phyloP scores from a whole-genome alignment of 352 stramenopile species.

The Elongisporangium prolatum region DNA sequence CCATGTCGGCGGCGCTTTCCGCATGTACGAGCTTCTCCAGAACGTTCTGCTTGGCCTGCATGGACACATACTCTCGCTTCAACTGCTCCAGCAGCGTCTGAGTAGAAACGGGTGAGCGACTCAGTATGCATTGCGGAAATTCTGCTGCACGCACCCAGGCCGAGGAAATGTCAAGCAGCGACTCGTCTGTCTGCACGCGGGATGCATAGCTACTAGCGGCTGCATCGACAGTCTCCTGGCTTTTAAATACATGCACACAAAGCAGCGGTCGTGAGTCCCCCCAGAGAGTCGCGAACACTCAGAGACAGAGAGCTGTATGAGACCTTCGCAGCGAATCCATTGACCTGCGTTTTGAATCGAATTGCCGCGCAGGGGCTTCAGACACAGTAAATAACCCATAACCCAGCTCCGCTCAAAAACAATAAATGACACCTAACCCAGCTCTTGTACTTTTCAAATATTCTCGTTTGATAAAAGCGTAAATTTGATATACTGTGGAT shows the following conservation, averaged over 20 bases:
- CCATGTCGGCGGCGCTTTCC: conserved; percentile 28
- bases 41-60: conserved; percentile 69
- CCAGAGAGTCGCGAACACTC: no score
- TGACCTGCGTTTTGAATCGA: not conserved
- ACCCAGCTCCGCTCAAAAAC: not conserved
- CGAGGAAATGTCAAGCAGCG: not conserved
- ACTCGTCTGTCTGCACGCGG: not conserved
- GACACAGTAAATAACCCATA: not conserved
- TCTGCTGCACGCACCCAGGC: not conserved
- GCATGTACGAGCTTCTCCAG: conserved; percentile 71
- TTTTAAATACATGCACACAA: not conserved
- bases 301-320: not conserved
- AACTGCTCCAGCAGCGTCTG: conserved; percentile 38
- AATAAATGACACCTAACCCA: not conserved
- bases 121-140: not conserved
- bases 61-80: conserved; percentile 48
- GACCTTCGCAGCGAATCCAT: not conserved
- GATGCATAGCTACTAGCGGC: not conserved
- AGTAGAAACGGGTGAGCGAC: not conserved
- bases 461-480: no score
- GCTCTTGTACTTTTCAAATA: not conserved
- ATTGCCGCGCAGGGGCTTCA: not conserved
- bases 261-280: not conserved
- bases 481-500: no score
- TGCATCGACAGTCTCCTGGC: not conserved